phyloP scores from a whole-genome alignment of 768 basidiomycete species.

The Hypholoma sublateritium region DNA sequence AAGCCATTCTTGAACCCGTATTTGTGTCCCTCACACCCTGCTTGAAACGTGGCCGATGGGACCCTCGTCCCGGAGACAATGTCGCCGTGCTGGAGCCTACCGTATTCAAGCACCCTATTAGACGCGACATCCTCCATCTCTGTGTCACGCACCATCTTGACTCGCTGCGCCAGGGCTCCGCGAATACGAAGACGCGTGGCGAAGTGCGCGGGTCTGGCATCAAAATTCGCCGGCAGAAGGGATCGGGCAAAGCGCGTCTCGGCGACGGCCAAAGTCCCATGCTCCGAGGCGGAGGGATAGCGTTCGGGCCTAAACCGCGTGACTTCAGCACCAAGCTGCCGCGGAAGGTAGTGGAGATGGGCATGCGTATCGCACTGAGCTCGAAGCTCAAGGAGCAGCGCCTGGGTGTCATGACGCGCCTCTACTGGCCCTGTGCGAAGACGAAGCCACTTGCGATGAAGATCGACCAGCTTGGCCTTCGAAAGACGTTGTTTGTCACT shows the following conservation, averaged over 20 bases:
- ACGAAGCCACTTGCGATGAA: constrained; percentile 65
- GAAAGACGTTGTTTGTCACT: constrained; percentile 76
- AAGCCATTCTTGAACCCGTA: constrained; percentile 40
- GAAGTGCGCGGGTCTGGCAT: constrained; percentile 88
- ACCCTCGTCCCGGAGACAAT: constrained; percentile 37
- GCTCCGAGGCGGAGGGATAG: constrained; percentile 88
- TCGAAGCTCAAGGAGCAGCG: constrained; percentile 73
- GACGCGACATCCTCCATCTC: constrained; percentile 90
- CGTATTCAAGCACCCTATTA: constrained; percentile 89
- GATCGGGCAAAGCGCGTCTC: constrained; percentile 84
- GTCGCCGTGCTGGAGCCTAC: constrained; percentile 70
- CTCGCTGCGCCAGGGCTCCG: constrained; percentile 87
- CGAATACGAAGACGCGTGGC: constrained; percentile 86
- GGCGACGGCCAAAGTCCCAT: constrained; percentile 88
- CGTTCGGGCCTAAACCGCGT: constrained; percentile 88
- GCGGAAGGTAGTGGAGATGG: constrained; percentile 91
- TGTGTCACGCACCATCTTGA: constrained; percentile 90
- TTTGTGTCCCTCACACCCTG: constrained; percentile 64
- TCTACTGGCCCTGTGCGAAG: constrained; percentile 73
- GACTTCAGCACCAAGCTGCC: constrained; percentile 92
- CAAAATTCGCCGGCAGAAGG: constrained; percentile 93
- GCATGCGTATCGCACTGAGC: constrained; percentile 88
- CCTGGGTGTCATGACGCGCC: constrained; percentile 71
- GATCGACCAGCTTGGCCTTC: constrained; percentile 64
- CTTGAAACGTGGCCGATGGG: constrained; percentile 42